These are phyloP conservation scores for Paramecium sonneborni DNA, from an alignment of 73 alveolate genomes.

Conservation along the genomic window DNA sequence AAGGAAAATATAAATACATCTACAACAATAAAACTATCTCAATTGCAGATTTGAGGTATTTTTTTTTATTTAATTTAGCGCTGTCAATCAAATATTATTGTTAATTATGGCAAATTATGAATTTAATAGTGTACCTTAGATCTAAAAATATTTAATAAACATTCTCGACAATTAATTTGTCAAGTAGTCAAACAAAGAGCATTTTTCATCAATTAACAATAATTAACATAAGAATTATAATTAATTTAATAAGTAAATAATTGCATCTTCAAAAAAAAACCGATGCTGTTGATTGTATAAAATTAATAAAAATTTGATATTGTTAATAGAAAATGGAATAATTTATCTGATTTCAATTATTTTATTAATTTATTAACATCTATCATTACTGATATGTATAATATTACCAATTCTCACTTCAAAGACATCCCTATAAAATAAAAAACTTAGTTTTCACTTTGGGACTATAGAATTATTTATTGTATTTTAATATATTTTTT, in stretches of 20 bases:
- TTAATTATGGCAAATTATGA: slow-evolving; percentile 19
- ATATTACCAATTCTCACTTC: neutral
- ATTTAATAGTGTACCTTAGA: neutral
- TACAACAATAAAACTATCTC: neutral
- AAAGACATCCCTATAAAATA: neutral
- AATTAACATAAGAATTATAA: neutral
- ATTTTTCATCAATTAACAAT: neutral
- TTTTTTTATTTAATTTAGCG: neutral
- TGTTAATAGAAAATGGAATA: neutral
- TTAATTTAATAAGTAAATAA: neutral
- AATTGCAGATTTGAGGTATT: slow-evolving; percentile 47
- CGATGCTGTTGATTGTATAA: neutral
- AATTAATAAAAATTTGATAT: neutral
- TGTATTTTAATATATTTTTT: neutral
- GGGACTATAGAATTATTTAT: neutral
- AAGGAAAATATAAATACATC: slow-evolving; percentile 33
- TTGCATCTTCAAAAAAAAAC: neutral
- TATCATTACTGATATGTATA: neutral
- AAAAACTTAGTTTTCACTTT: neutral
- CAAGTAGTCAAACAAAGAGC: neutral
- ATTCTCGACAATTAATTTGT: neutral
- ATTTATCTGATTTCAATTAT: neutral
- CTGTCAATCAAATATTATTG: neutral
- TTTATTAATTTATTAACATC: neutral
- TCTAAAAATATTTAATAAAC: neutral